A percentile compares a stretch with the other conserved stretches of the same genome.
phyloP scores from a whole-genome alignment of 2,329 filamentous ascomycete genomes.

The Lachnellula occidentalis region DNA sequence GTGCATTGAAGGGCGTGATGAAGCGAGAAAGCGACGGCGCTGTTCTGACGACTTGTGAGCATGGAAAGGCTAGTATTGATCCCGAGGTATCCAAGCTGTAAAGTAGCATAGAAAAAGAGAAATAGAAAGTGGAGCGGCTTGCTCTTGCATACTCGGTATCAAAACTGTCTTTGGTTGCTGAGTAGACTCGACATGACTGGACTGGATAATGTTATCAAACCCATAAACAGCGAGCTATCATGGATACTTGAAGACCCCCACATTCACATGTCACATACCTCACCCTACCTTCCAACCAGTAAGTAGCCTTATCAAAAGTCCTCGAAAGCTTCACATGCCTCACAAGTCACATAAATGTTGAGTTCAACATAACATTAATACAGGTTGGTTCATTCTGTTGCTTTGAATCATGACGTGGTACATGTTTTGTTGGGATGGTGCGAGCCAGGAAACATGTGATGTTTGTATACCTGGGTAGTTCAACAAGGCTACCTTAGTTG shows the following conservation, averaged over 20 bases:
- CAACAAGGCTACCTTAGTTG: background rate
- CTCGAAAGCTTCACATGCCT: too few species aligned
- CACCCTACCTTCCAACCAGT: too few species aligned
- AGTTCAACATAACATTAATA: background rate
- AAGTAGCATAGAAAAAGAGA: too few species aligned
- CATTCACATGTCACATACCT: background rate
- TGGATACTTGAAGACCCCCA: background rate
- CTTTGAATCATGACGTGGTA: background rate
- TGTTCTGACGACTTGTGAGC: constrained; percentile 54
- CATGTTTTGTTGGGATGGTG: background rate
- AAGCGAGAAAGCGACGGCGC: constrained; percentile 46
- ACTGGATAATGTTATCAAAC: too few species aligned
- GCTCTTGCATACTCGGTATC: background rate
- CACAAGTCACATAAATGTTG: too few species aligned
- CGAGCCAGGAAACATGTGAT: background rate
- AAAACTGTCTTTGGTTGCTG: too few species aligned
- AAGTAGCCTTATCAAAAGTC: too few species aligned
- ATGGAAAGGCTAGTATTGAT: constrained; percentile 60
- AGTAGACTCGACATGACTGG: too few species aligned
- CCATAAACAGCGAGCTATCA: too few species aligned
- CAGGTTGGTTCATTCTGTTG: background rate
- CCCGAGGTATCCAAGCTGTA: constrained; percentile 27
- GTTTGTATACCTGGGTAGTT: background rate
- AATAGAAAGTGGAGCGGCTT: background rate
- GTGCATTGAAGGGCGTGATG: constrained; percentile 49